phyloP scores from a whole-genome alignment of 2,329 filamentous ascomycete species.

The Xylariaceae sp. region DNA sequence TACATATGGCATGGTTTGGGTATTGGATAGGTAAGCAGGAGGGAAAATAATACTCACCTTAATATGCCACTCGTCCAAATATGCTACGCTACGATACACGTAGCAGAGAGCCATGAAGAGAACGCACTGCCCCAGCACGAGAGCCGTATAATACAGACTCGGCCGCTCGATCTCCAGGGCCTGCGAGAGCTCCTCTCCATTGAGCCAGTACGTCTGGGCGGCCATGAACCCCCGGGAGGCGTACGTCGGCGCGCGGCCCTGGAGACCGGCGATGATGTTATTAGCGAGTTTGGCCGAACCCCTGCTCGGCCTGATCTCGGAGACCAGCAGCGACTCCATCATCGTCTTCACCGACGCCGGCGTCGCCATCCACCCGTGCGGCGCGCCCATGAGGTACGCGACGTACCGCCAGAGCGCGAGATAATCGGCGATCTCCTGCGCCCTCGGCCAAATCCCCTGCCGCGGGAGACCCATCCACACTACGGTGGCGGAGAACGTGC shows the following conservation, averaged over 20 bases:
- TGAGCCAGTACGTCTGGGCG: constrained; percentile 70
- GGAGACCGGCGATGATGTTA: constrained; percentile 73
- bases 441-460: constrained; percentile 66
- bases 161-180: constrained; percentile 61
- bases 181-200: constrained; percentile 65
- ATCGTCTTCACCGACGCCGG: constrained; percentile 58
- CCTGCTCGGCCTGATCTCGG: constrained; percentile 67
- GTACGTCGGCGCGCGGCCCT: constrained; percentile 66
- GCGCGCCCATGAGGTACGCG: constrained; percentile 70
- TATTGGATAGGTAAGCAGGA: not conserved
- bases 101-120: constrained; percentile 63
- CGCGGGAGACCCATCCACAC: constrained; percentile 56
- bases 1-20: no score
- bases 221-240: constrained; percentile 68
- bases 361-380: constrained; percentile 61
- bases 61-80: constrained; percentile 53
- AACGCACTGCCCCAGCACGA: constrained; percentile 68
- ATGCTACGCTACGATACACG: constrained; percentile 41
- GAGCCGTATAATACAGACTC: constrained; percentile 57
- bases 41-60: constrained; percentile 37
- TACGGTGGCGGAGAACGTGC: constrained; percentile 68
- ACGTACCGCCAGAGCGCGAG: constrained; percentile 77
- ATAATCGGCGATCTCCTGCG: constrained; percentile 69
- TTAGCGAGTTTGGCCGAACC: constrained; percentile 68
- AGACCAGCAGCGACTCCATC: constrained; percentile 68